These are phyloP conservation scores for Blepharisma undulans DNA, from an alignment of 169 alveolate species.

Conservation along the genomic window DNA sequence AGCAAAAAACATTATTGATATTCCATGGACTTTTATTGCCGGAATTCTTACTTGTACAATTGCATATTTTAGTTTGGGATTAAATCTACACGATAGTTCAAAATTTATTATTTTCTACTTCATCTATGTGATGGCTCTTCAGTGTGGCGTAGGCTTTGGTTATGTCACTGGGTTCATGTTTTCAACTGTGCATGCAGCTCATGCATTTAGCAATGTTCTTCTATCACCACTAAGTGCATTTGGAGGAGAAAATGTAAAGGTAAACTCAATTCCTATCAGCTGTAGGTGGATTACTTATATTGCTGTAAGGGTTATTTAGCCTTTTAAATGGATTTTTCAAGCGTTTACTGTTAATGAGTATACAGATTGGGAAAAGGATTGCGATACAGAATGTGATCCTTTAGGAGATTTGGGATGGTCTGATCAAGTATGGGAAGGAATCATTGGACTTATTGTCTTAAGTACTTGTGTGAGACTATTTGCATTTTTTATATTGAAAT, in stretches of 20 bases:
- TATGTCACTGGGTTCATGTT: not conserved
- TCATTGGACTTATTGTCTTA: not conserved
- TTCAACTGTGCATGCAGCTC: not conserved
- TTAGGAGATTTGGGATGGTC: constrained; percentile 7
- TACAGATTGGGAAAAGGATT: constrained; percentile 4
- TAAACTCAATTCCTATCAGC: not conserved
- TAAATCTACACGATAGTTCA: not conserved
- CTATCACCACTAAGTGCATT: not conserved
- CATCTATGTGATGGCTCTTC: not conserved
- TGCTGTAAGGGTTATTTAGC: not conserved
- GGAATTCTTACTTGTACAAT: not conserved
- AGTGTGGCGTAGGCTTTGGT: not conserved
- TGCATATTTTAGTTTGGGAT: constrained; percentile 19
- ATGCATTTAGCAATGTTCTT: not conserved
- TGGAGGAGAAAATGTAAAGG: not conserved
- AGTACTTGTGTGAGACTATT: not conserved
- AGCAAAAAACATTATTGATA: not conserved
- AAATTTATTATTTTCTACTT: constrained; percentile 26
- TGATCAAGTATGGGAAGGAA: not conserved
- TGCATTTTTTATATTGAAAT: not conserved
- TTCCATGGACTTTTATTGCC: not conserved
- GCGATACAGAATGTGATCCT: not conserved
- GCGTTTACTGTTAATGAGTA: constrained; percentile 31
- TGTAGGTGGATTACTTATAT: constrained; percentile 7
- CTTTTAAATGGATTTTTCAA: not conserved